These are phyloP conservation scores for Lenwebbia sp. DNA, from an alignment of 345 rosid genomes.

Conservation along the genomic window DNA sequence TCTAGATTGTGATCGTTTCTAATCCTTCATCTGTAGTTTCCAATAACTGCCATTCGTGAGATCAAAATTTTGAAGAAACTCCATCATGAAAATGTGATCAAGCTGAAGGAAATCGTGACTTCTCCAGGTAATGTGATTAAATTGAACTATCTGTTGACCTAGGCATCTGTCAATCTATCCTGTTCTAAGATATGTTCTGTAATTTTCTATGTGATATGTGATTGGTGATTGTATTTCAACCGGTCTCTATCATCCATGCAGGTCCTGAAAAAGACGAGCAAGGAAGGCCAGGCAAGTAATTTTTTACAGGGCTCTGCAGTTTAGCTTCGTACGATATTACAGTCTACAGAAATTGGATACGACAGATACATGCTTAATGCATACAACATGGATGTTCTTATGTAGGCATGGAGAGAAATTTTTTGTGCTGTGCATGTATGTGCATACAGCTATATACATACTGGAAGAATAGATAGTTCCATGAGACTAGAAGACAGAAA, in stretches of 20 bases:
- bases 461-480: not conserved
- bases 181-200: not conserved
- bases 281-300: slow-evolving; percentile 66
- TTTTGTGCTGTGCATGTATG: not conserved
- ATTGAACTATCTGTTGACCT: not conserved
- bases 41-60: slow-evolving; percentile 77
- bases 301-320: not conserved
- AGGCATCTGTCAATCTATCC: not conserved
- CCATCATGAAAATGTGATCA: slow-evolving; percentile 58
- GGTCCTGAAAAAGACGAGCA: slow-evolving; percentile 90
- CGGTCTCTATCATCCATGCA: not conserved
- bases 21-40: slow-evolving; percentile 31
- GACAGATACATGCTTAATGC: not conserved
- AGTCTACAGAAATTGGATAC: not conserved
- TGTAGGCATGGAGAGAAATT: not conserved
- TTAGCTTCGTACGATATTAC: not conserved
- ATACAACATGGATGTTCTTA: not conserved
- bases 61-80: slow-evolving; percentile 73
- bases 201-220: not conserved
- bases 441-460: not conserved
- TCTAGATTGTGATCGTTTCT: not conserved
- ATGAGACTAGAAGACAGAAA: not conserved
- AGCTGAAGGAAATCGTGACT: slow-evolving; percentile 68
- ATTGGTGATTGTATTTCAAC: not conserved
- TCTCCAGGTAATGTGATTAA: slow-evolving; percentile 41